Evolutionary conservation across 2,329 filamentous ascomycete genomes (phyloP), one percentile per base, ranked within the genome.

Genomic region (Arthrocladium fulminans): DNA sequence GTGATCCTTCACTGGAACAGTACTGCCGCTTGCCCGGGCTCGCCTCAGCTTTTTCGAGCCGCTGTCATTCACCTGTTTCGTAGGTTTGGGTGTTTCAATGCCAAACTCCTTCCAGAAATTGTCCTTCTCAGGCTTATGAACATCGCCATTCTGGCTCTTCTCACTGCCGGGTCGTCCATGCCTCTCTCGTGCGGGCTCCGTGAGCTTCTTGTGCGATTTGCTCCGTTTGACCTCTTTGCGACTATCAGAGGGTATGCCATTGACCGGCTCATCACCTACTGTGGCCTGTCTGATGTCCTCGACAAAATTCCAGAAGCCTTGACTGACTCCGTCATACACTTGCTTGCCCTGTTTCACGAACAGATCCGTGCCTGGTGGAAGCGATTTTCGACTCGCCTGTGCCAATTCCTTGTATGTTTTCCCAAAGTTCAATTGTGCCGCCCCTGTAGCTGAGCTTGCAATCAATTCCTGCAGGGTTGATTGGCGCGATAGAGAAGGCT

Each of bases 281-380:
- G 92, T 95, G 12, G 90, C 94, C 67, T 97, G 92, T 56, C 89
- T 79, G 41, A 98, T 80, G 62, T 98, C 92, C 64, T 97, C 92
- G 51, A 95, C 81, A 66, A 98, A 98, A 1, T 87, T 95, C 80
- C 86, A 89, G 42, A 98, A 70, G 1, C 92, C 90, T 45, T 92
- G 80, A 63, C 83, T 87, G 65, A 98, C 81, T 66, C 96, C 92
- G 51, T 86, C 84, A 13, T 89, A 86, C 66, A 95, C 83, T 65
- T 92, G 86, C 62, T 88, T 88, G 51, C 73, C 71, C 47, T 69
- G 78, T 59, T 66, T 71, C 50, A 80, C 63, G 34, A 80, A 61
- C n/a, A 68, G 64, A 38, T 79, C 76, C 23, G 73, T 68, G 9
- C 71, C 62, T 6, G 67, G 63, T 6, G 65, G 68, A 54, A 70